These are phyloP conservation scores for Cercospora zeae-maydis DNA, from an alignment of 2,329 filamentous ascomycete genomes.

Conservation along the genomic window DNA sequence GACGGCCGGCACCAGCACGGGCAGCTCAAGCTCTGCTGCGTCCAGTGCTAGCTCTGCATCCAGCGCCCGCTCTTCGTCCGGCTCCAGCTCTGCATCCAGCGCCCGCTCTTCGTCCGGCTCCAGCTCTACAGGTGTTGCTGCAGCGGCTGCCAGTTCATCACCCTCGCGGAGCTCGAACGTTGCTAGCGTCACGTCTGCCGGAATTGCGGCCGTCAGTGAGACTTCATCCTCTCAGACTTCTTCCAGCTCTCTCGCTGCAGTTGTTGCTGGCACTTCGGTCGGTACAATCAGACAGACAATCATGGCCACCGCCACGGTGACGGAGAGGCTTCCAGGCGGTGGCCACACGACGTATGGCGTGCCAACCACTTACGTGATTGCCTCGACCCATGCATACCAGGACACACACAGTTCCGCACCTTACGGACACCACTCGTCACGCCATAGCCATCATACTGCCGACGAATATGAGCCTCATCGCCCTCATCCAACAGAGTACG, in stretches of 20 bases:
- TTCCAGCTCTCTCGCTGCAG: not conserved
- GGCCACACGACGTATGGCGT: slow-evolving; percentile 7
- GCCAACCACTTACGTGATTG: slow-evolving; percentile 7
- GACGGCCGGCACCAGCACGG: not conserved
- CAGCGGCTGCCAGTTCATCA: not conserved
- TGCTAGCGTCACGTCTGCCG: too few relatives aligned
- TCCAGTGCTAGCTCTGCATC: not conserved
- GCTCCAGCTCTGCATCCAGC: not conserved
- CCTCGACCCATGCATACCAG: not conserved
- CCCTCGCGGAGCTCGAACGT: too few relatives aligned
- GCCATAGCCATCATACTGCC: not conserved
- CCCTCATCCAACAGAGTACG: not conserved
- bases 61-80: not conserved
- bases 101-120: not conserved
- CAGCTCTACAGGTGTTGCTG: too few relatives aligned
- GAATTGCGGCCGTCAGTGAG: not conserved
- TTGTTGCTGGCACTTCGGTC: not conserved
- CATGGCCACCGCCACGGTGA: not conserved
- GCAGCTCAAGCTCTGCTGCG: not conserved
- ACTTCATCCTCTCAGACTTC: not conserved
- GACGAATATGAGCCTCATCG: not conserved
- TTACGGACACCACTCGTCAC: not conserved
- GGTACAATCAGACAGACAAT: not conserved
- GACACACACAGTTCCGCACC: not conserved
- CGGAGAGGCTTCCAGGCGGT: slow-evolving; percentile 5